These are phyloP conservation scores for Aspergillus brasiliensis DNA, from an alignment of 2,329 filamentous ascomycete species.

Conservation along the genomic window DNA sequence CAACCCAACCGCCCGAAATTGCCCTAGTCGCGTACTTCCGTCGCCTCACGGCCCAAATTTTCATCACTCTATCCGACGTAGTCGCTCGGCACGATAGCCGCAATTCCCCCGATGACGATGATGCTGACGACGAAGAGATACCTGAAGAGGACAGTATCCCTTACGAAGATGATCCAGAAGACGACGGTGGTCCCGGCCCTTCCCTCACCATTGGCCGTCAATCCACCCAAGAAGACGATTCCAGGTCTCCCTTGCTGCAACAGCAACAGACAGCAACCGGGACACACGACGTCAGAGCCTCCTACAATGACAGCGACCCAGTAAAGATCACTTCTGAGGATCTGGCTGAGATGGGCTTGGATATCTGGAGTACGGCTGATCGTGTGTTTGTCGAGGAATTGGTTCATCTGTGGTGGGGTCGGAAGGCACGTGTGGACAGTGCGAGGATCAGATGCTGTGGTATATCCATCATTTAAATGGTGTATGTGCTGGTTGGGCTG, in stretches of 20 bases:
- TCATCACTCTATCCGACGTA: conserved; percentile 47
- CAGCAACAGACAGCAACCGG: conserved; percentile 14
- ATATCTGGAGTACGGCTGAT: conserved; percentile 52
- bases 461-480: conserved; percentile 43
- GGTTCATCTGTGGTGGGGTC: conserved; percentile 49
- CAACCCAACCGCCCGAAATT: conserved; percentile 45
- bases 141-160: not conserved
- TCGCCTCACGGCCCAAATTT: conserved; percentile 49
- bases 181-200: conserved; percentile 20
- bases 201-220: conserved; percentile 28
- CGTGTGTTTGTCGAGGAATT: conserved; percentile 50
- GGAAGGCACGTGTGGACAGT: conserved; percentile 46
- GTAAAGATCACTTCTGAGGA: conserved; percentile 47
- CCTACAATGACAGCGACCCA: conserved; percentile 21
- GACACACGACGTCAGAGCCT: not conserved
- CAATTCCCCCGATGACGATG: conserved; percentile 13
- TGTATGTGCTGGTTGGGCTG: not conserved
- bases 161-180: conserved; percentile 14
- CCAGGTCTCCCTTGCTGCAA: conserved; percentile 28
- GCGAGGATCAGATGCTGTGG: conserved; percentile 52
- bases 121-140: not conserved
- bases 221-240: conserved; percentile 31
- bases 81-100: conserved; percentile 44
- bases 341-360: conserved; percentile 52
- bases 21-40: conserved; percentile 55